A percentile compares a stretch with the other conserved stretches of the same genome.
Evolutionary conservation across 73 alveolate genomes (phyloP).

Genomic region (Tetrahymena borealis): DNA sequence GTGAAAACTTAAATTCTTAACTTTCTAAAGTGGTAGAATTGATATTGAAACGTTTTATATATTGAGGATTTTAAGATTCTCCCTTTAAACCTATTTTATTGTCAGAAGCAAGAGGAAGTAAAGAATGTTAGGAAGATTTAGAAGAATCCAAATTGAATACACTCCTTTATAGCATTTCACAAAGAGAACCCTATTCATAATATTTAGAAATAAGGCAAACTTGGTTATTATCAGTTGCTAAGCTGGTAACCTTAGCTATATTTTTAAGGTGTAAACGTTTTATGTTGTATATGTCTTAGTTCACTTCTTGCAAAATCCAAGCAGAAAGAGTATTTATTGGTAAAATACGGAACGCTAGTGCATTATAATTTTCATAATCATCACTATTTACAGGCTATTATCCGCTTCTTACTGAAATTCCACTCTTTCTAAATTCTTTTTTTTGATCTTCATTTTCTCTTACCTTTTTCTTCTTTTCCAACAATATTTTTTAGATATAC

Average conservation of each 20-base stretch:
- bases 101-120: neutral
- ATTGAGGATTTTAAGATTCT: neutral
- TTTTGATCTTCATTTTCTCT: neutral
- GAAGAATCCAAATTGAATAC: neutral
- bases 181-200: neutral
- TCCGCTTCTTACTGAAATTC: neutral
- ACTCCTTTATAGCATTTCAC: neutral
- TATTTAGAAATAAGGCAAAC: neutral
- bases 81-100: neutral
- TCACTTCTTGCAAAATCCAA: neutral
- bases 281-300: neutral
- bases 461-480: neutral
- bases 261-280: neutral
- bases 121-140: neutral
- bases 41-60: neutral
- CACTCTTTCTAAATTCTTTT: neutral
- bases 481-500: neutral
- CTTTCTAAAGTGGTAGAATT: neutral
- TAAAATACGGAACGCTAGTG: neutral
- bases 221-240: neutral
- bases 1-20: neutral
- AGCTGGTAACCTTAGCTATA: neutral
- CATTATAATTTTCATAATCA: neutral
- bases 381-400: neutral
- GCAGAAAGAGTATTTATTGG: neutral